A percentile compares a stretch with the other conserved stretches of the same genome.
Conservation (phyloP, 345 rosid species). For the Populus deltoides region DNA sequence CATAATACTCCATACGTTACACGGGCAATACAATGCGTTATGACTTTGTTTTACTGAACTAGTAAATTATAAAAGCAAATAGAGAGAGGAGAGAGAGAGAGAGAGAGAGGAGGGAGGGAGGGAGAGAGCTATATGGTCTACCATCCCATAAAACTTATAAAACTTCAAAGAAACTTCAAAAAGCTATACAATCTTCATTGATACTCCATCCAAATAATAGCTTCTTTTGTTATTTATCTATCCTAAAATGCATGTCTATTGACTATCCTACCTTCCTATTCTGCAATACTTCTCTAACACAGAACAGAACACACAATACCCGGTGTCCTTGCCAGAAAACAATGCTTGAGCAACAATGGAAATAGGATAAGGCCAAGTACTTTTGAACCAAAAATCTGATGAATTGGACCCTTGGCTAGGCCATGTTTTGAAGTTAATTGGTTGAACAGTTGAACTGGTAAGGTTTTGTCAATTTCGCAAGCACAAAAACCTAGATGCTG, state of each 20-base stretch:
- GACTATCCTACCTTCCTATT: background rate
- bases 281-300: background rate
- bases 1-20: constrained; percentile 39
- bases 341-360: background rate
- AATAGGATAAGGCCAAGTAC: background rate
- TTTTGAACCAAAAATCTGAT: background rate
- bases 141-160: too few relatives aligned
- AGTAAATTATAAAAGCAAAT: background rate
- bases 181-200: too few relatives aligned
- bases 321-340: background rate
- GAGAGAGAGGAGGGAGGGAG: too few relatives aligned
- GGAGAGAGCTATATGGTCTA: too few relatives aligned
- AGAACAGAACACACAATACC: background rate
- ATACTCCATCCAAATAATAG: too few relatives aligned
- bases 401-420: background rate
- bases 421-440: background rate
- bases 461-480: background rate
- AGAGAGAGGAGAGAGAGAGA: too few relatives aligned
- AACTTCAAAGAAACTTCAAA: too few relatives aligned
- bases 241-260: too few relatives aligned
- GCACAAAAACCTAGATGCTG: background rate
- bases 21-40: background rate
- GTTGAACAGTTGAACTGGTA: background rate
- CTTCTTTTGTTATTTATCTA: too few relatives aligned
- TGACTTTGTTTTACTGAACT: background rate